These are phyloP conservation scores for Geotrichum bryndzae DNA, from an alignment of 1,139 yeast species.

Conservation along the genomic window DNA sequence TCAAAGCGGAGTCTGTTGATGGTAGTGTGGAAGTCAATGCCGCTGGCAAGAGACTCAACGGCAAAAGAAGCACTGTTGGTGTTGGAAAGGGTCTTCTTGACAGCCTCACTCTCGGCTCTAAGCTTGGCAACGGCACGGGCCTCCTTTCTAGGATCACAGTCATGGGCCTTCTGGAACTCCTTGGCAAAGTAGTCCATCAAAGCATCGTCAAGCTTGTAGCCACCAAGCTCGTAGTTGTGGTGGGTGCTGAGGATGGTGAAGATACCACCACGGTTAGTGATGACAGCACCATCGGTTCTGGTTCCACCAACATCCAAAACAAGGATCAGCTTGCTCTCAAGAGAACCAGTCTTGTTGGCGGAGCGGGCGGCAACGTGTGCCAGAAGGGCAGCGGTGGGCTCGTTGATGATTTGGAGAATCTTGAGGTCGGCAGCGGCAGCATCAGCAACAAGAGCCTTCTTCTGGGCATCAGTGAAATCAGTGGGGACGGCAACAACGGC, in stretches of 20 bases:
- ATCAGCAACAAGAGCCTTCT: conserved; percentile 54
- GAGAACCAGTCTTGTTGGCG: conserved; percentile 46
- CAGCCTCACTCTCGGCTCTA: conserved; percentile 72
- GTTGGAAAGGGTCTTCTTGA: conserved; percentile 88
- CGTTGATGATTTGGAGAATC: conserved; percentile 82
- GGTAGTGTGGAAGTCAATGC: conserved; percentile 86
- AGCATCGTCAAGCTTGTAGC: conserved; percentile 75
- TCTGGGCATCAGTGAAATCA: conserved; percentile 71
- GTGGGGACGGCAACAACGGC: conserved; percentile 91
- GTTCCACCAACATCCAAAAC: conserved; percentile 97
- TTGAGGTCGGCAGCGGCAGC: conserved; percentile 69
- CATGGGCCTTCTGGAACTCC: conserved; percentile 86
- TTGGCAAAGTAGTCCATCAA: conserved; percentile 80
- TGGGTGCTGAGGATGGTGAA: conserved; percentile 82
- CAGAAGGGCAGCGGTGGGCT: conserved; percentile 87
- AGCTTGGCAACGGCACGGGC: conserved; percentile 87
- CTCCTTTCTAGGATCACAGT: conserved; percentile 72
- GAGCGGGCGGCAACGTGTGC: conserved; percentile 50
- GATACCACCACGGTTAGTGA: conserved; percentile 90
- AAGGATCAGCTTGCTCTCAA: conserved; percentile 73
- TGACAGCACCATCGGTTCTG: conserved; percentile 92
- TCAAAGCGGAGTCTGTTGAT: conserved; percentile 94
- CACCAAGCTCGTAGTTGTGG: conserved; percentile 81
- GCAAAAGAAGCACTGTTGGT: conserved; percentile 87
- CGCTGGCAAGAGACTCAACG: conserved; percentile 90